Evolutionary conservation across 371 early-diverging fungal species (phyloP).

Genomic region (Mucor velutinosus): DNA sequence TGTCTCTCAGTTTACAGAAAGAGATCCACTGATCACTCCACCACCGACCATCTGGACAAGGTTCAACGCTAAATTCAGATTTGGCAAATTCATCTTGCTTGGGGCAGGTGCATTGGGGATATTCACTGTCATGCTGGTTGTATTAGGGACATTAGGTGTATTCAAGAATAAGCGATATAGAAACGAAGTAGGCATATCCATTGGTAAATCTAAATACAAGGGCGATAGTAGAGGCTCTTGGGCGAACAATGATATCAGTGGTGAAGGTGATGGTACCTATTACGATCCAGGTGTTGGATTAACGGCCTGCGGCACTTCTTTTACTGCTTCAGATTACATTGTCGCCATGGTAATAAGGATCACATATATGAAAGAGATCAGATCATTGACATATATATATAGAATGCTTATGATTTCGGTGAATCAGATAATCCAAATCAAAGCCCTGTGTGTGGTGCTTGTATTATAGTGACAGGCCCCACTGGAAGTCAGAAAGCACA

Average conservation of each 20-base stretch:
- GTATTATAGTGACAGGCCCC: slow-evolving; percentile 43
- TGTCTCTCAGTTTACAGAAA: slow-evolving; percentile 14
- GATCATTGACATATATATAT: neutral
- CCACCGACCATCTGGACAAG: slow-evolving; percentile 44
- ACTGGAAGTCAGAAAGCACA: slow-evolving; percentile 41
- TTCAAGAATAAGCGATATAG: slow-evolving; percentile 37
- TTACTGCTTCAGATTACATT: slow-evolving; percentile 42
- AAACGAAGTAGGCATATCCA: slow-evolving; percentile 29
- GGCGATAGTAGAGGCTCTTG: slow-evolving; percentile 45
- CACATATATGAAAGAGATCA: neutral
- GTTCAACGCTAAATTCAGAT: slow-evolving; percentile 31
- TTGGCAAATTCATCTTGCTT: slow-evolving; percentile 33
- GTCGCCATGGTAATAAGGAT: slow-evolving; percentile 38
- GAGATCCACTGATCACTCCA: slow-evolving; percentile 24
- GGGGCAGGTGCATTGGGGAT: slow-evolving; percentile 27
- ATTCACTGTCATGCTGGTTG: slow-evolving; percentile 36
- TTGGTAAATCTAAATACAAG: slow-evolving; percentile 38
- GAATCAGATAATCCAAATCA: slow-evolving; percentile 40
- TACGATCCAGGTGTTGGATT: slow-evolving; percentile 52
- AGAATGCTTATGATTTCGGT: slow-evolving; percentile 50
- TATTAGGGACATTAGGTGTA: slow-evolving; percentile 37
- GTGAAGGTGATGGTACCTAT: slow-evolving; percentile 52
- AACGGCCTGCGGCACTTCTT: slow-evolving; percentile 42
- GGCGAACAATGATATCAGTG: slow-evolving; percentile 29
- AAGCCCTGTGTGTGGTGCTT: slow-evolving; percentile 48